Conservation (phyloP, 2,329 filamentous ascomycete species). For the Macrophomina pseudophaseolina region DNA sequence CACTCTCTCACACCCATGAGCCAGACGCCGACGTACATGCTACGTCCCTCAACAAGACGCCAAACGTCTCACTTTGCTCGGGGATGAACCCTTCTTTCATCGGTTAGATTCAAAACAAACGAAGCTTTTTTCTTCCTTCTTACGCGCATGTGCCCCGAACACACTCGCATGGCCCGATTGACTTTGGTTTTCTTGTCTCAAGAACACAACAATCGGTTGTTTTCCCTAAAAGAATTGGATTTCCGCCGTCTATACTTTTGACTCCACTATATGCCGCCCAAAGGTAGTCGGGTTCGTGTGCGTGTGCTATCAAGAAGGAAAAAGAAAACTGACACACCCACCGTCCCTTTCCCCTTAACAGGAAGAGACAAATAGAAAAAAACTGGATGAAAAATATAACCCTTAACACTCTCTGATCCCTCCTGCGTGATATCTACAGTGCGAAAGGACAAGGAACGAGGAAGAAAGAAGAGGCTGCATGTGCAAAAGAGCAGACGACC, state of each 20-base stretch:
- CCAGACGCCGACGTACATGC: too few relatives aligned
- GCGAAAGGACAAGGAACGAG: slow-evolving; percentile 1
- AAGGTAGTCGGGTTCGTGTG: not conserved
- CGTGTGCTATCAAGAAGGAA: not conserved
- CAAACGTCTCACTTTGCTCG: not conserved
- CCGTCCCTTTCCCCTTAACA: not conserved
- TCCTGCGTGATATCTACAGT: slow-evolving; percentile 16
- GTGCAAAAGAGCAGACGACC: not conserved
- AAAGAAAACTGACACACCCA: slow-evolving; percentile 9
- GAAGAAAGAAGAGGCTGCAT: not conserved
- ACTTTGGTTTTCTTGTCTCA: not conserved
- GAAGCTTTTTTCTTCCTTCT: not conserved
- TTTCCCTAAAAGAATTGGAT: not conserved
- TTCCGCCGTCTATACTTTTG: slow-evolving; percentile 27
- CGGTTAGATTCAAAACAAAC: not conserved
- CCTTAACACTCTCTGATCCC: not conserved
- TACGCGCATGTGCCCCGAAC: not conserved
- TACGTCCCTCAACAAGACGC: not conserved
- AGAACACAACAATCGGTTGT: too few relatives aligned
- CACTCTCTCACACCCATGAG: too few relatives aligned
- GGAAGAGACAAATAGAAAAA: not conserved
- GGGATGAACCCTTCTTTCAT: not conserved
- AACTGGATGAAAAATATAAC: not conserved
- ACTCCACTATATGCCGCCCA: slow-evolving; percentile 26
- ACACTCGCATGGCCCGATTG: not conserved